Base-by-base conservation (phyloP, 192 early-diverging fungal species). In the Backusella sp. region DNA sequence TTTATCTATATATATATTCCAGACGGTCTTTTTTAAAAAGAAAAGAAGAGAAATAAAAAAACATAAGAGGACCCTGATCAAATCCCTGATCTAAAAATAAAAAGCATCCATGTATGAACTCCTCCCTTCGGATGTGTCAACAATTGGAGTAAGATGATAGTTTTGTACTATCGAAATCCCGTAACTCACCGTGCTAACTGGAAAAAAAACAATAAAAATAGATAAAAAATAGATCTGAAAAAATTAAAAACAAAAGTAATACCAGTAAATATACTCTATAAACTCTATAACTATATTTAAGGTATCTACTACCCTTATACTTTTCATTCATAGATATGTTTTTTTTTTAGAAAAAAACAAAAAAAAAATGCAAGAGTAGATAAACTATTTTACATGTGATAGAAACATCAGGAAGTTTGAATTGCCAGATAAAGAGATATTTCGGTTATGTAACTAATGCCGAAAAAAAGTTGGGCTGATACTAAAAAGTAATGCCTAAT, bases 81-180 rank as follows among this genome's bases (percentile, higher is more conserved):
- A 59, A 59, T 59, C 53, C 53, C 53, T 59, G 21, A 26, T 19
- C 53, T 59, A 26, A 23, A 49, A 49, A 23, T 59, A 59, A 59
- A 21, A 59, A 1, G 7, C 17, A 28, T 62, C 21, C 46, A 49
- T 49, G 46, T 49, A 49, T 49, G 46, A 49, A n/a, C 46, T 49
- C 46, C 46, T 49, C 46, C 46, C 19, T 62, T 62, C 56, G 56
- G 56, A 62, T 62, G 26, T 62, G 56, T 62, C 56, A 62, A 62
- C 9, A 62, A 62, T 62, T 62, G 26, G 56, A 62, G 56, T 28
- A 62, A 62, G 56, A 26, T 62, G 56, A 62, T 62, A 23, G 12
- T 62, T 28, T 62, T 62, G 56, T 62, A 12, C 21, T 8, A 62
- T 62, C 56, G n/a, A 62, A 62, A 62, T 62, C 11, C 56, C 56